Conservation (phyloP, 2,329 filamentous ascomycete species). For the Ascochyta rabiei region DNA sequence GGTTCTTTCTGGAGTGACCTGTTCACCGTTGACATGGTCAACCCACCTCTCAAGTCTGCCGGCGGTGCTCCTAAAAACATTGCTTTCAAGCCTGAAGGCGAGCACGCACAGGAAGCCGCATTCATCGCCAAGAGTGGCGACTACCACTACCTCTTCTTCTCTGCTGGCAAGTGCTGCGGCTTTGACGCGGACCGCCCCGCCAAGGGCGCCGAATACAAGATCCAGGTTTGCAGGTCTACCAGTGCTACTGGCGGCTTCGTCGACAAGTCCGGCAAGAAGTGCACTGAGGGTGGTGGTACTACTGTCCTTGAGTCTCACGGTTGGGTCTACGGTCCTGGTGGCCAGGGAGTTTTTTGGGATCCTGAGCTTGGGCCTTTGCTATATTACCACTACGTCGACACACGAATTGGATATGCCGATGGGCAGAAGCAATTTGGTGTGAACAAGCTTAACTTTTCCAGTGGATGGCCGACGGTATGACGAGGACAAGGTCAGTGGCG, state of each 20-base stretch:
- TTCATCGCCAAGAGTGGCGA: constrained; percentile 62
- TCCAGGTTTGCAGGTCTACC: constrained; percentile 67
- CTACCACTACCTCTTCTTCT: constrained; percentile 71
- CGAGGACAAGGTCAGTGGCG: neutral
- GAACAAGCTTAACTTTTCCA: constrained; percentile 58
- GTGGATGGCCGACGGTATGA: constrained; percentile 56
- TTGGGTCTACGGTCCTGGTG: constrained; percentile 68
- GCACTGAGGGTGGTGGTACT: constrained; percentile 64
- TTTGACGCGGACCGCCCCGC: constrained; percentile 60
- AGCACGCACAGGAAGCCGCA: constrained; percentile 62
- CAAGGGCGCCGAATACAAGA: constrained; percentile 67
- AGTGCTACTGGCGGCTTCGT: constrained; percentile 61
- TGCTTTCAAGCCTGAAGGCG: constrained; percentile 59
- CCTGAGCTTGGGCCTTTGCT: constrained; percentile 58
- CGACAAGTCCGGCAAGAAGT: constrained; percentile 61
- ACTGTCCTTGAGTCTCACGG: constrained; percentile 65
- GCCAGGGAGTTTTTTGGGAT: constrained; percentile 65
- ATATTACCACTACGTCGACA: constrained; percentile 69
- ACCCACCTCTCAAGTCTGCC: constrained; percentile 40
- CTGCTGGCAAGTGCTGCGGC: constrained; percentile 66
- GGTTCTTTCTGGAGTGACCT: constrained; percentile 73
- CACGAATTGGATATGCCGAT: constrained; percentile 59
- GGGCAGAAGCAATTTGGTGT: constrained; percentile 59
- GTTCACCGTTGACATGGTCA: constrained; percentile 62
- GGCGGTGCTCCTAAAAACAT: constrained; percentile 54